These are phyloP conservation scores for Aspergillus pseudoglaucus DNA, from an alignment of 2,329 filamentous ascomycete genomes.

Conservation along the genomic window DNA sequence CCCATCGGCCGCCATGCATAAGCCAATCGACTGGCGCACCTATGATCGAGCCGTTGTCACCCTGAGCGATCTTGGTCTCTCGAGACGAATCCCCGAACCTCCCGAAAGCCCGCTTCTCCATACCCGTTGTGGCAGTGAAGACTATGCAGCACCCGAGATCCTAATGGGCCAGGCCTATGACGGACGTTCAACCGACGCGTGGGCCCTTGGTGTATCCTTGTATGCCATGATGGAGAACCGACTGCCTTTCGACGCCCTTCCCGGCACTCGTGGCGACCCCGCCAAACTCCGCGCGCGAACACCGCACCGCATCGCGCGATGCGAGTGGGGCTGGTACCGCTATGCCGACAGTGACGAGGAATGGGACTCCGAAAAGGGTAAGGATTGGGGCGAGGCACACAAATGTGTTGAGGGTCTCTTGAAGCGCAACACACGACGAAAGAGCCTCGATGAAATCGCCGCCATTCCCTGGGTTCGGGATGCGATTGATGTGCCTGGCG, in stretches of 20 bases:
- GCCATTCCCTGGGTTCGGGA: constrained; percentile 67
- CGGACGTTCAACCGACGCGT: constrained; percentile 83
- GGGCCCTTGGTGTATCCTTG: constrained; percentile 87
- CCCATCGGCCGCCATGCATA: constrained; percentile 59
- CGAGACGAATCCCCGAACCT: constrained; percentile 66
- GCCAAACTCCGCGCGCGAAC: constrained; percentile 72
- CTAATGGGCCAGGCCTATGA: constrained; percentile 94
- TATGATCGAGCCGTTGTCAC: constrained; percentile 81
- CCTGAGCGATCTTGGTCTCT: constrained; percentile 85
- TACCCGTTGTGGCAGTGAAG: constrained; percentile 90
- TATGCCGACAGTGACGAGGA: constrained; percentile 80
- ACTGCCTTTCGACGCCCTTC: constrained; percentile 84
- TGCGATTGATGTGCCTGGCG: constrained; percentile 62
- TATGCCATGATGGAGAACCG: constrained; percentile 92
- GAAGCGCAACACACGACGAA: constrained; percentile 73
- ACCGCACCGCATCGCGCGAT: constrained; percentile 87
- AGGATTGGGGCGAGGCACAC: constrained; percentile 67
- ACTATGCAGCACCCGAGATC: constrained; percentile 94
- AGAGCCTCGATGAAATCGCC: constrained; percentile 67
- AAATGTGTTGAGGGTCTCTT: constrained; percentile 76
- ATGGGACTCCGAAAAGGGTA: constrained; percentile 65
- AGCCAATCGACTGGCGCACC: constrained; percentile 61
- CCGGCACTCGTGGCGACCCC: constrained; percentile 65
- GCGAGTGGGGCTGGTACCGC: constrained; percentile 91
- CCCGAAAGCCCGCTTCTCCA: constrained; percentile 80